Evolutionary conservation across 1,139 yeast genomes (phyloP), one percentile per base, ranked within the genome.

Genomic region (Pichia sp.): DNA sequence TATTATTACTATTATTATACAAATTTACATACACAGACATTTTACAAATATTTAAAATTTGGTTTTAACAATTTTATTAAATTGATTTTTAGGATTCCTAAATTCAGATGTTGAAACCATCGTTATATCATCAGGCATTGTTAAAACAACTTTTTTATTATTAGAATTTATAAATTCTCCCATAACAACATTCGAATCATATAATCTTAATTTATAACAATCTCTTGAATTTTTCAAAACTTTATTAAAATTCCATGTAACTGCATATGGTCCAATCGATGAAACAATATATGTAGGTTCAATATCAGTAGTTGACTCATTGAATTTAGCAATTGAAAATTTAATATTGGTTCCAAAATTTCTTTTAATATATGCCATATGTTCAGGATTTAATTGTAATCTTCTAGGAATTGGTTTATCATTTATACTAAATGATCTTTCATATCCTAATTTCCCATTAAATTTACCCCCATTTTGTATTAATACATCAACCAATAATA

Each of bases 91-190:
- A 7, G 90, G 85, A 54, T 73, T 73, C 54, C 75, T 73, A 69
- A 89, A 81, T 10, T 80, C 75, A 47, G 73, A 72, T 60, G 79
- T 80, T 54, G 76, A 79, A 16, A 78, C 81, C 77, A 84, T 73
- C 2, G 84, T 77, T 29, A 87, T 91, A 64, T 87, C 91, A 65
- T 87, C 80, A 54, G 81, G 80, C 56, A 82, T 70, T 1, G 93
- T 84, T 50, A 87, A 76, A 56, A 87, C 79, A 51, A 88, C 86
- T 51, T 84, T 81, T 62, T 79, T 76, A 59, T 81, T 84, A 19
- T 88, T 77, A 29, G 89, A 89, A 65, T 80, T 87, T 64, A 79
- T 79, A 75, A 88, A 89, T 63, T 85, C 84, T 62, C 88, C 93
- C 47, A 88, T 89, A 56, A 87, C 78, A 59, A 90, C 81, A 52